Evolutionary conservation across 2,329 filamentous ascomycete genomes (phyloP), one percentile per base, ranked within the genome.

Genomic region (Colletotrichum incanum): DNA sequence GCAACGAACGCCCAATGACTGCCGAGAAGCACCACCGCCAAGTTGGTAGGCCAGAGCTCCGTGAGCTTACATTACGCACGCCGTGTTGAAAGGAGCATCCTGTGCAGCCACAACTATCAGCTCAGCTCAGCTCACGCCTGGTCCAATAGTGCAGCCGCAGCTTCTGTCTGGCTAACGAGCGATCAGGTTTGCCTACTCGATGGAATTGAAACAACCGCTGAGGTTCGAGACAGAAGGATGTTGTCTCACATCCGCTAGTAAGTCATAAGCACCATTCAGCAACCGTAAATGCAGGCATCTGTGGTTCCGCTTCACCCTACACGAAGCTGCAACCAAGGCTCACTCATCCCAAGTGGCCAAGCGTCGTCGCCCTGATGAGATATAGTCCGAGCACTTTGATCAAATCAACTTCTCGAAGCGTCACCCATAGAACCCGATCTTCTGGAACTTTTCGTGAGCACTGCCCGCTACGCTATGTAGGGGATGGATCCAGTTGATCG

Each of bases 171-270:
- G 8, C 18, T 14, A 20, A 16, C 43, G 23, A 58, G 64, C 59
- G 68, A 64, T 28, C 18, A 64, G n/a, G 45, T 39, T 39, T 26
- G 20, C 16, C 47, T n/a, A 52, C n/a, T 49, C 11, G 26, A 18
- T 43, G 59, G 8, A 47, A 72, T 58, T 61, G 65, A 64, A 64
- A 68, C 52, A 59, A 37, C n/a, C 26, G 34, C n/a, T n/a, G 50
- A 72, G 65, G 47, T 50, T 31, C 50, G 23, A 47, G 26, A 59
- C 37, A 64, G 31, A 34, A 39, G 26, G 58, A 47, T 45, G 34
- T 18, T 64, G 52, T 59, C 65, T 72, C 43, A 54, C 47, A 31
- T 47, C 43, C 54, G 52, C 28, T 47, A 49, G 63, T 37, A 64
- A 64, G 65, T 52, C 65, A 59, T 37, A 47, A 37, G 18, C 65